Evolutionary conservation across 75 land plant species (phyloP), one percentile per base, ranked within the genome.

Genomic region (Selaginella moellendorffii): DNA sequence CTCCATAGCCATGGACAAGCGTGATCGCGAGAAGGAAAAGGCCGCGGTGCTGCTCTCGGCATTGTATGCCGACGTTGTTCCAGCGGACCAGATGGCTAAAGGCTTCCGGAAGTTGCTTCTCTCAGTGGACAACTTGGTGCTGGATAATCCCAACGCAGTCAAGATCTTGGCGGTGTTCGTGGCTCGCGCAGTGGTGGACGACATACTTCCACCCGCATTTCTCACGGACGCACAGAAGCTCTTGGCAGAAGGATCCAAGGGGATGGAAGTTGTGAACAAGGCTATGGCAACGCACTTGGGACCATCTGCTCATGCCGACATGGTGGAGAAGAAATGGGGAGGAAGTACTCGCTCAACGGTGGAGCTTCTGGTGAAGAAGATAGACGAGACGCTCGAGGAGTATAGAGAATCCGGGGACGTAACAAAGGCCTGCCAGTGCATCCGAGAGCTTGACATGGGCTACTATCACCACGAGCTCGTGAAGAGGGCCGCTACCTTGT

Each of bases 381-480:
- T 83, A 26, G 70, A 56, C 26, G 64, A 79, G 23, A 62, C 83
- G 10, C 63, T 86, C 42, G 69, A 63, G 17, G 86, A 86, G 71
- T 86, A 79, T 65, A 66, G 74, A 19, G 78, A 61, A 36, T 74
- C 79, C 71, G 83, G 83, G 1, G 90, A 86, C 51, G 74, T 62
- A 31, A 65, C 65, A 53, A 86, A 86, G 68, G 90, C 90, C 1
- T 83, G 69, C 23, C 64, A 76, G 25, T 83, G 90, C 65, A 86
- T 81, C 29, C 79, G 97, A 63, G 85, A 87, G 53, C 52, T 90
- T 36, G 83, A 86, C 2, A 85, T 87, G 42, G 62, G 88, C 19
- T 90, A 87, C 65, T 90, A 81, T 66, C 93, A 87, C 65, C 97
- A 90, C 67, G 97, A 90, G 65, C 93, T 90, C 53, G 97, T 90